phyloP scores from a whole-genome alignment of 495 filamentous ascomycete genomes.

The Penicillium chermesinum region DNA sequence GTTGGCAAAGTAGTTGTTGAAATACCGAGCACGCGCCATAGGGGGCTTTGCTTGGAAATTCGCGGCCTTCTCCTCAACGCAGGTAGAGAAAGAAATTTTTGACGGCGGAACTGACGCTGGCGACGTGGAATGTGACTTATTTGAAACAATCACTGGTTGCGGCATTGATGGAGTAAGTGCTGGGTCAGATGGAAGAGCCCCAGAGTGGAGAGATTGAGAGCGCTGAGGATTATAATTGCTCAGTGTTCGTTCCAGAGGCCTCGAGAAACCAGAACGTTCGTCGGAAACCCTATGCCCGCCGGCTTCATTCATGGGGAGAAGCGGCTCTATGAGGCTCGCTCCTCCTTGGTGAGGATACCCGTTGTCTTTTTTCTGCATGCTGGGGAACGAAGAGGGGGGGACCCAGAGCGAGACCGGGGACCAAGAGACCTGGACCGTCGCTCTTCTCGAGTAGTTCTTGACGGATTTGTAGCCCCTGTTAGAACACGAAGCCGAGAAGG shows the following conservation, averaged over 20 bases:
- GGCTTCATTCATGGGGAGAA: not conserved
- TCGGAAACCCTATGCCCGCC: not conserved
- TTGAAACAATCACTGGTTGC: not conserved
- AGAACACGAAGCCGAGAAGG: not conserved
- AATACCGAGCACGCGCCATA: not conserved
- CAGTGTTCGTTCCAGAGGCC: not conserved
- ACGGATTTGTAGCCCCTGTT: not conserved
- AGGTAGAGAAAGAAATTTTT: too few relatives aligned
- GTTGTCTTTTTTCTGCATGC: not conserved
- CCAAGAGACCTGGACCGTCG: not conserved
- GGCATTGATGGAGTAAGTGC: not conserved
- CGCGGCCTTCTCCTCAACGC: too few relatives aligned
- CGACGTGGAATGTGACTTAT: too few relatives aligned
- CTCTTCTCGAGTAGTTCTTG: not conserved
- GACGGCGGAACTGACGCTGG: too few relatives aligned
- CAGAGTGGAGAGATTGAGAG: too few relatives aligned
- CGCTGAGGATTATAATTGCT: too few relatives aligned
- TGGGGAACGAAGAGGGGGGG: not conserved
- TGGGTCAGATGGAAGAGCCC: not conserved
- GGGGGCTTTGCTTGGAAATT: not conserved
- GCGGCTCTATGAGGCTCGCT: too few relatives aligned
- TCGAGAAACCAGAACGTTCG: not conserved
- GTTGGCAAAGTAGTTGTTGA: slow-evolving; percentile 16
- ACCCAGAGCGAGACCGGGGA: not conserved
- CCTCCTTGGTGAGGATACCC: not conserved